Percentiles rank a stretch among this genome's conserved stretches.
These are phyloP conservation scores for Fusarium sp. DNA, from an alignment of 2,329 filamentous ascomycete genomes.

Conservation along the genomic window DNA sequence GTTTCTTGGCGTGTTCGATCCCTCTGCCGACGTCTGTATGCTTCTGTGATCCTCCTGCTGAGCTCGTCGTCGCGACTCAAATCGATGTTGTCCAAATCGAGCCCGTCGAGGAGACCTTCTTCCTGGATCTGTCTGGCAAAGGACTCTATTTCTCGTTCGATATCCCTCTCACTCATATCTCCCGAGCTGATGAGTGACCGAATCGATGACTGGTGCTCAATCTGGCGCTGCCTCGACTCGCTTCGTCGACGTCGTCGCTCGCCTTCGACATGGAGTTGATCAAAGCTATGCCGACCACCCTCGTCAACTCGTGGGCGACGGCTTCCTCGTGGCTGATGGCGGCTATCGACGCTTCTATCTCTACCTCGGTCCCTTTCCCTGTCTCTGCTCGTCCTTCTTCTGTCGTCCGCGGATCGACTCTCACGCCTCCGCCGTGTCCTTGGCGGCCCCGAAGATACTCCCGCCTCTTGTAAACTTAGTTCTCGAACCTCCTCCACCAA, in stretches of 20 bases:
- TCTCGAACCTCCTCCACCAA: constrained; percentile 77
- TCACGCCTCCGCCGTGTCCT: constrained; percentile 45
- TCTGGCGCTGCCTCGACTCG: constrained; percentile 64
- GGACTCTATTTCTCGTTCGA: constrained; percentile 89
- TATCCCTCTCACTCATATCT: constrained; percentile 78
- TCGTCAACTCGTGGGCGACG: constrained; percentile 41
- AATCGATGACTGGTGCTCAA: constrained; percentile 91
- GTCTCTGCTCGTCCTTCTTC: constrained; percentile 44
- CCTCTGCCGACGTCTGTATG: constrained; percentile 80
- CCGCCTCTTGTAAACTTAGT: constrained; percentile 76
- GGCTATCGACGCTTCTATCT: constrained; percentile 44
- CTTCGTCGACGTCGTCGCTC: constrained; percentile 52
- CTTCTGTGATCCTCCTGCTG: constrained; percentile 88
- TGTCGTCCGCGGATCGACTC: constrained; percentile 49
- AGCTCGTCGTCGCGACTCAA: constrained; percentile 87
- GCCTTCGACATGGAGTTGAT: constrained; percentile 51
- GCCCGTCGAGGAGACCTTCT: constrained; percentile 85
- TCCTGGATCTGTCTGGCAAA: constrained; percentile 90
- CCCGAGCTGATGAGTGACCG: constrained; percentile 84
- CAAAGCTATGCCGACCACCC: constrained; percentile 42
- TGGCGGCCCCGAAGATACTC: constrained; percentile 54
- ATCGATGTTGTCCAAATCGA: constrained; percentile 89
- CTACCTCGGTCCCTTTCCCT: constrained; percentile 17
- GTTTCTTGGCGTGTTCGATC: constrained; percentile 64
- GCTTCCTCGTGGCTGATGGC: constrained; percentile 42